phyloP scores from a whole-genome alignment of 345 rosid species.

The Syzygium aromaticum region DNA sequence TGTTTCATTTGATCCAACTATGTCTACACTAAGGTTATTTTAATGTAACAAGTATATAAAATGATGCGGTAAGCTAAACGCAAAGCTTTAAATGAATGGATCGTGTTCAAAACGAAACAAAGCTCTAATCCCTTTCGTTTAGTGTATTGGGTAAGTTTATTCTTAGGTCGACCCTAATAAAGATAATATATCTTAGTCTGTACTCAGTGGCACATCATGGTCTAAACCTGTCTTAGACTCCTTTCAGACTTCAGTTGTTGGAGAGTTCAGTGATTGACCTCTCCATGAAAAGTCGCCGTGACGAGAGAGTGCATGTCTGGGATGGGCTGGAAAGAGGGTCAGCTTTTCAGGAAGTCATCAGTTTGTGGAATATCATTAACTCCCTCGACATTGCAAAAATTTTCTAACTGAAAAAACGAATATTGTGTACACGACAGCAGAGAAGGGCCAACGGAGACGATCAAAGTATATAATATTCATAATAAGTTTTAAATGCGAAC shows the following conservation, averaged over 20 bases:
- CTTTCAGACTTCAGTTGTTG: background rate
- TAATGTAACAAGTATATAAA: background rate
- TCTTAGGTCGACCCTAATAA: background rate
- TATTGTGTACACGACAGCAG: background rate
- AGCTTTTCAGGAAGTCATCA: conserved; percentile 34
- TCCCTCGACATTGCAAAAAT: background rate
- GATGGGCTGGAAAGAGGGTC: conserved; percentile 49
- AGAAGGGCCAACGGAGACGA: background rate
- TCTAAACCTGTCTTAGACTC: background rate
- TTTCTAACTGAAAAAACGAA: background rate
- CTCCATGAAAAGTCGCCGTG: conserved; percentile 15
- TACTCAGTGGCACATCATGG: background rate
- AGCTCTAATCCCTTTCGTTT: background rate
- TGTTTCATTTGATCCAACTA: background rate
- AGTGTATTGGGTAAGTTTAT: background rate
- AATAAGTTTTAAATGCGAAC: background rate
- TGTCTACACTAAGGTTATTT: background rate
- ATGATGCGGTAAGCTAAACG: background rate
- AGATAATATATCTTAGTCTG: background rate
- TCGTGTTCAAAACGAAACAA: background rate
- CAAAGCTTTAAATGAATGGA: background rate
- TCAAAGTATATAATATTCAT: background rate
- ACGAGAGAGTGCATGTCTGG: conserved; percentile 17
- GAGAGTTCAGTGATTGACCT: conserved; percentile 16
- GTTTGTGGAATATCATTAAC: background rate